These are phyloP conservation scores for Solanum hybrid DNA, from an alignment of 305 asterid genomes.

Conservation along the genomic window DNA sequence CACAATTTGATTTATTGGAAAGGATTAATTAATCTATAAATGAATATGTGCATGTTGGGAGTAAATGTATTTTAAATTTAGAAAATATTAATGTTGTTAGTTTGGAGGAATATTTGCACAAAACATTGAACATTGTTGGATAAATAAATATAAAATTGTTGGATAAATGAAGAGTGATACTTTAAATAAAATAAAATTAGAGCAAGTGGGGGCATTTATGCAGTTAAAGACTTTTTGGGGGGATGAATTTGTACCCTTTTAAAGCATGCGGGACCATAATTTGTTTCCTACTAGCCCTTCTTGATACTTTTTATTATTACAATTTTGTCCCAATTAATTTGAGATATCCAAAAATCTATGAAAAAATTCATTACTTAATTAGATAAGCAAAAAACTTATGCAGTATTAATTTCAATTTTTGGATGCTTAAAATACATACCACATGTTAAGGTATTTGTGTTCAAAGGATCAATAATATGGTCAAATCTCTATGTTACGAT, in stretches of 20 bases:
- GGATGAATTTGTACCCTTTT: conserved; percentile 33
- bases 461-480: background rate
- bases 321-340: background rate
- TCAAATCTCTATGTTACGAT: background rate
- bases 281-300: conserved; percentile 22
- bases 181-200: conserved; percentile 17
- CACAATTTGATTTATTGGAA: background rate
- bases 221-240: conserved; percentile 21
- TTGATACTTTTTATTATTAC: conserved; percentile 11
- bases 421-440: background rate
- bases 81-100: conserved; percentile 5
- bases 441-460: background rate
- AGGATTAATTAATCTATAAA: background rate
- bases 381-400: background rate
- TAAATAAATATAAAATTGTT: conserved; percentile 13
- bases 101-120: conserved; percentile 15
- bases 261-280: conserved; percentile 27
- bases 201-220: conserved; percentile 37
- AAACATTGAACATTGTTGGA: conserved; percentile 29
- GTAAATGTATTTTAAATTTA: conserved; percentile 5
- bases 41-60: conserved; percentile 20
- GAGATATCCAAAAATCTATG: background rate
- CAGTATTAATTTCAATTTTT: background rate
- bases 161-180: conserved; percentile 17
- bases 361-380: background rate